Evolutionary conservation across 768 basidiomycete genomes (phyloP).

Genomic region (Termitomyces sp.): DNA sequence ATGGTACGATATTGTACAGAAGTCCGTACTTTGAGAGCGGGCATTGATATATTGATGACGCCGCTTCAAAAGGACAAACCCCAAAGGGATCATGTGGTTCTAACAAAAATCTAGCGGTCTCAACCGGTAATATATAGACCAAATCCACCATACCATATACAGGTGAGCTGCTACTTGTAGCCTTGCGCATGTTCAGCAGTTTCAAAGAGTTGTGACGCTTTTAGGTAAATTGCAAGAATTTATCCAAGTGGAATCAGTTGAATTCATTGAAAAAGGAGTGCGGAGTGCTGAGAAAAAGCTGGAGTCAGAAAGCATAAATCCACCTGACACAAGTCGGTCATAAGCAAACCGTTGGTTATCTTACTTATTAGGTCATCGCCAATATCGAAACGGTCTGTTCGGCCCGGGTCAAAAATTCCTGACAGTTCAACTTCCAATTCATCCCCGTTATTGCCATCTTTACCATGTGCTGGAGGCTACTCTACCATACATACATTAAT

Average conservation of each 20-base stretch:
- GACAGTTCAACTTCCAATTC: background rate
- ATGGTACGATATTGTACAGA: background rate
- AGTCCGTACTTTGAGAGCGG: background rate
- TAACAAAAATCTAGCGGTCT: background rate
- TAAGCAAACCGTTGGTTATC: background rate
- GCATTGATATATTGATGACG: background rate
- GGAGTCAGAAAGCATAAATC: background rate
- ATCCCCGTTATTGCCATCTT: background rate
- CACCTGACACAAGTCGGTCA: background rate
- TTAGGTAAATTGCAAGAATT: background rate
- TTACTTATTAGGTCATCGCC: background rate
- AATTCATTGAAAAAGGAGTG: no score
- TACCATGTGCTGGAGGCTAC: background rate
- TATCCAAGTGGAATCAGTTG: no score
- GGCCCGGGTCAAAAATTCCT: background rate
- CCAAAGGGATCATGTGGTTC: background rate
- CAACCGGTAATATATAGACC: no score
- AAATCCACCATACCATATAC: background rate
- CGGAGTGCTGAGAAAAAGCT: no score
- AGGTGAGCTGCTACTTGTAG: background rate
- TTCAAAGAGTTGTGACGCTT: background rate
- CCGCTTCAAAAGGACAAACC: background rate
- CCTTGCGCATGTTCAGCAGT: background rate
- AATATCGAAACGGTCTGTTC: background rate
- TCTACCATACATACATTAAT: background rate